Evolutionary conservation across 2,329 filamentous ascomycete genomes (phyloP), one percentile per base, ranked within the genome.

Genomic region (Fusarium xyrophilum): DNA sequence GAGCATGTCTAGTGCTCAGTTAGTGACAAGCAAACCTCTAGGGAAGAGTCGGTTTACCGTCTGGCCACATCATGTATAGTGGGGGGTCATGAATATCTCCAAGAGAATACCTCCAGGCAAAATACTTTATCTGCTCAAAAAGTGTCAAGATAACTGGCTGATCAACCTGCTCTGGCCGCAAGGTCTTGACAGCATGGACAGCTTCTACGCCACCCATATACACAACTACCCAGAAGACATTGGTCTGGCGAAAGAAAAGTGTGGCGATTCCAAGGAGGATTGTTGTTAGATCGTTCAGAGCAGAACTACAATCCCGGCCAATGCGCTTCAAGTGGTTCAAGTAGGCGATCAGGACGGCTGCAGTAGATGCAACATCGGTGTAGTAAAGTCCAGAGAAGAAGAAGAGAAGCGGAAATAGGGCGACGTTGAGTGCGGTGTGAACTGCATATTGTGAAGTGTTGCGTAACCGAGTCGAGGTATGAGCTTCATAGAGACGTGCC

Each of bases 341-440:
- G 74, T 94, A 96, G 2, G 88, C 87, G 4, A 88, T 76, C 12
- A 97, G 80, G 1, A 97, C 92, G 3, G 89, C 84, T 11, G 92
- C 82, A 0, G 93, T 92, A 0, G 95, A 96, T 52, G 92, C 84
- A 5, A 97, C 86, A 77, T 99, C 96, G 0, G 96, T 99, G 78
- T 99, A 99, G 78, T 97, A 99, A 11, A 99, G 82, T 0, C 88
- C 93, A 0, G 93, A 96, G 79, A 99, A 99, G 84, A 99, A 99
- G 83, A 97, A 97, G 1, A 99, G 78, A 1, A 94, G 88, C 0
- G 96, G 96, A 66, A 98, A 97, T 0, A 97, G 82, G 21, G 88
- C 88, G 40, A 97, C 87, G 70, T 97, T 97, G 69, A 96, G 75
- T 5, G 90, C 91, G 0, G 88, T 89, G 70, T 93, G 88, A 28